Conservation (phyloP, 768 basidiomycete genomes). For the Pleurotus tuber-regium region DNA sequence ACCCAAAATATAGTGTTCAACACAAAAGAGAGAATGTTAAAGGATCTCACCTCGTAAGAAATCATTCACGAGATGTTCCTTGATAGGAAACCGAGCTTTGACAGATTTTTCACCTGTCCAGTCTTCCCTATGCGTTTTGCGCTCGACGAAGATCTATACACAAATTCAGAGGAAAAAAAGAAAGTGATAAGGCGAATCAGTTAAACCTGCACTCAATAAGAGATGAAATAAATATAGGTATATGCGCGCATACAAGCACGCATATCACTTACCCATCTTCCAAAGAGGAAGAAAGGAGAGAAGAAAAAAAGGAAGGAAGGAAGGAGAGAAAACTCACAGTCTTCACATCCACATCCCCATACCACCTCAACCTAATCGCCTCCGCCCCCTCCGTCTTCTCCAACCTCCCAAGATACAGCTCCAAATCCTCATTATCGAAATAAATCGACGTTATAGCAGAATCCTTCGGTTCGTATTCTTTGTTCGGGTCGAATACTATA, state of each 20-base stretch:
- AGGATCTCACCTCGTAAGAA: constrained; percentile 76
- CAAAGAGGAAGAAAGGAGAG: constrained; percentile 5
- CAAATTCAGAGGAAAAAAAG: no score
- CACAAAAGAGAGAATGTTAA: no score
- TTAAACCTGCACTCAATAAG: no score
- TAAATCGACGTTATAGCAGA: constrained; percentile 96
- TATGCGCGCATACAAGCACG: no score
- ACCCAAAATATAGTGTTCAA: no score
- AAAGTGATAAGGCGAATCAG: no score
- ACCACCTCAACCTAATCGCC: constrained; percentile 95
- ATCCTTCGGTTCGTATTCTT: constrained; percentile 87
- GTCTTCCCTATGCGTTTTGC: constrained; percentile 93
- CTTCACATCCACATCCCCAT: constrained; percentile 82
- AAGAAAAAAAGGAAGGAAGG: background rate
- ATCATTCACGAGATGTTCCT: constrained; percentile 89
- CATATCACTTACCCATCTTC: no score
- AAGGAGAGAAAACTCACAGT: constrained; percentile 48
- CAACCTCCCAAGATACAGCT: constrained; percentile 92
- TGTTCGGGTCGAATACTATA: constrained; percentile 93
- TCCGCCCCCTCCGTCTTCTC: constrained; percentile 99
- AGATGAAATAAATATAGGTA: no score
- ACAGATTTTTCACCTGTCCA: constrained; percentile 99
- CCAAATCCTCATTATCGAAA: constrained; percentile 94
- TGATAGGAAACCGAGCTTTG: constrained; percentile 94
- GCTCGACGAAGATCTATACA: constrained; percentile 85